A percentile compares a stretch with the other conserved stretches of the same genome.
phyloP scores from a whole-genome alignment of 2,329 filamentous ascomycete genomes.

The Fusarium protoensiforme region DNA sequence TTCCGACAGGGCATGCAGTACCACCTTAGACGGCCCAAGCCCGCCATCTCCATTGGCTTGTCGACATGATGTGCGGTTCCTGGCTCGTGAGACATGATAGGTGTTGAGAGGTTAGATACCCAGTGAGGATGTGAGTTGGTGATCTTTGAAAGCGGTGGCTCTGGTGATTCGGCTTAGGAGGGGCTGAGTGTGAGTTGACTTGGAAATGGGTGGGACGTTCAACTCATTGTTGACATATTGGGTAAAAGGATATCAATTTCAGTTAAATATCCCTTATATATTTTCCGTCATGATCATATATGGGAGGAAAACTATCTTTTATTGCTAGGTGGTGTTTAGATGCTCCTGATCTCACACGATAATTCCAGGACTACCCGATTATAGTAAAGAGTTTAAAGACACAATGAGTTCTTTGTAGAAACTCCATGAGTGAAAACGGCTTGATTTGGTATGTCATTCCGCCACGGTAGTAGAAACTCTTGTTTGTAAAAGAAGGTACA shows the following conservation, averaged over 20 bases:
- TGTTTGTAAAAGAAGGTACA: too few species aligned
- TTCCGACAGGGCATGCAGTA: background rate
- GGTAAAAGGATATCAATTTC: background rate
- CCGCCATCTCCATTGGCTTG: background rate
- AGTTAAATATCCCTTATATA: too few species aligned
- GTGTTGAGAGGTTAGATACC: background rate
- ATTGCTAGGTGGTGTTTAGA: too few species aligned
- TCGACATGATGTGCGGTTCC: background rate
- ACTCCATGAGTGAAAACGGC: too few species aligned
- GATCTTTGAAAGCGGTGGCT: background rate
- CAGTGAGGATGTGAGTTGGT: background rate
- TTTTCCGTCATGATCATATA: too few species aligned
- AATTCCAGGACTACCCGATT: too few species aligned
- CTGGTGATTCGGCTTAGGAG: background rate
- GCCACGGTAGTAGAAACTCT: too few species aligned
- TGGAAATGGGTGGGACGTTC: background rate
- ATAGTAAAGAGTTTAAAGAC: too few species aligned
- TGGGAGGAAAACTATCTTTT: too few species aligned
- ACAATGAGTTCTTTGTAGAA: too few species aligned
- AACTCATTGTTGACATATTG: background rate
- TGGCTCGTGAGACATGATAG: background rate
- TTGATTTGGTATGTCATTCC: too few species aligned
- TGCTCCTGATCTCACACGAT: too few species aligned
- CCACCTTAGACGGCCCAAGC: background rate
- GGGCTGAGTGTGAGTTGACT: background rate